Evolutionary conservation across 805 yeast species (phyloP).

Genomic region (Candida koratica): DNA sequence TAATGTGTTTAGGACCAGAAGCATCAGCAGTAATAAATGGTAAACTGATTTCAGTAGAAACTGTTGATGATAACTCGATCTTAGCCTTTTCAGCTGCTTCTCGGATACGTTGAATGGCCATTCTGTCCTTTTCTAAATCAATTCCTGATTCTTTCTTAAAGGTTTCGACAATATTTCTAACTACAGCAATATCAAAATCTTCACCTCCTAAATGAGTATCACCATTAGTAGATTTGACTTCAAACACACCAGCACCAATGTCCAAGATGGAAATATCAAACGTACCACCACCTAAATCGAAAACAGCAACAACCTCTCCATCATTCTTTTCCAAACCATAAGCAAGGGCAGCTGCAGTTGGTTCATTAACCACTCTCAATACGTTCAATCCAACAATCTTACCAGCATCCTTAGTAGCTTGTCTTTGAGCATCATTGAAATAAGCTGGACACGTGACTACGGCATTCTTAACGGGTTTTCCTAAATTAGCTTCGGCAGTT

Average conservation of each 20-base stretch:
- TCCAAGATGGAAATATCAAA: slow-evolving; percentile 95
- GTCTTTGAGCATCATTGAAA: slow-evolving; percentile 88
- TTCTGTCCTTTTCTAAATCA: slow-evolving; percentile 60
- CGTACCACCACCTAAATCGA: slow-evolving; percentile 98
- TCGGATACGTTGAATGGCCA: slow-evolving; percentile 82
- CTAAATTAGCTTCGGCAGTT: slow-evolving; percentile 90
- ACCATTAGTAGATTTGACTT: slow-evolving; percentile 96
- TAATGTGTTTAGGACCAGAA: slow-evolving; percentile 74
- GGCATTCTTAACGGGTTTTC: slow-evolving; percentile 83
- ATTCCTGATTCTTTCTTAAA: slow-evolving; percentile 74
- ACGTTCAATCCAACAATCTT: slow-evolving; percentile 93
- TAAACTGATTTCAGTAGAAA: slow-evolving; percentile 68
- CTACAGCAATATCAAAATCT: slow-evolving; percentile 83
- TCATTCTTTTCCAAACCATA: slow-evolving; percentile 85
- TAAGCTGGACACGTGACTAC: slow-evolving; percentile 90
- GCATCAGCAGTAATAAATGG: slow-evolving; percentile 89
- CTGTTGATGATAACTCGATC: slow-evolving; percentile 76
- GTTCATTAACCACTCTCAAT: slow-evolving; percentile 85
- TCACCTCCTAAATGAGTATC: slow-evolving; percentile 93
- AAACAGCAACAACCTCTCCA: slow-evolving; percentile 85
- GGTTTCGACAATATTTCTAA: slow-evolving; percentile 74
- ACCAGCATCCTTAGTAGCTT: slow-evolving; percentile 96
- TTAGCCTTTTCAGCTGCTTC: slow-evolving; percentile 89
- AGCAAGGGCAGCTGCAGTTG: slow-evolving; percentile 92
- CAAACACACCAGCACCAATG: slow-evolving; percentile 96